These are phyloP conservation scores for Fusarium subglutinans DNA, from an alignment of 2,329 filamentous ascomycete genomes.

Conservation along the genomic window DNA sequence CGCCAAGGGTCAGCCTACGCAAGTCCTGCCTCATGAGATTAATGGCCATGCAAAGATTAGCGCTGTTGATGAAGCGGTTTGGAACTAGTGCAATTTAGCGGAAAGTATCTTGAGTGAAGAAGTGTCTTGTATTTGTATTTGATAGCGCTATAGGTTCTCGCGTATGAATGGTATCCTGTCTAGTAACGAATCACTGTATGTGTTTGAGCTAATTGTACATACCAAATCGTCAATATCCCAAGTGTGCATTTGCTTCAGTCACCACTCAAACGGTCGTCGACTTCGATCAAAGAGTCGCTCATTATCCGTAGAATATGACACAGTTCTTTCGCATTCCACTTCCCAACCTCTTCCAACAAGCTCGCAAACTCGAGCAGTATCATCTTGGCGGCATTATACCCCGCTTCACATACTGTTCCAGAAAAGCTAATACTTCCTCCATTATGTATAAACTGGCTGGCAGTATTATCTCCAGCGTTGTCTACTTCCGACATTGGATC, in stretches of 20 bases:
- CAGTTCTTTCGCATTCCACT: conserved; percentile 6
- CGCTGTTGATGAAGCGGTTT: background rate
- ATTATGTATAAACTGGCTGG: background rate
- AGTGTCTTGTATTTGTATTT: background rate
- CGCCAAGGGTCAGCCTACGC: background rate
- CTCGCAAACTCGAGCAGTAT: background rate
- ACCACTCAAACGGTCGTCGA: background rate
- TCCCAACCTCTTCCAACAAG: conserved; percentile 13
- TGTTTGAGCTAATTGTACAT: background rate
- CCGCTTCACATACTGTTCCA: background rate
- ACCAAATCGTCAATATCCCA: rapidly evolving
- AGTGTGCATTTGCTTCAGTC: background rate
- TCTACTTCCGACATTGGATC: background rate
- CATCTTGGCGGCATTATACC: conserved; percentile 7
- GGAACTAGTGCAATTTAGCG: rapidly evolving
- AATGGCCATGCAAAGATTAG: background rate
- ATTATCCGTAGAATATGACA: conserved; percentile 13
- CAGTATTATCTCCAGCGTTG: rapidly evolving
- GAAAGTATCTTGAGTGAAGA: background rate
- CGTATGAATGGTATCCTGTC: background rate
- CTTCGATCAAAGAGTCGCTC: conserved; percentile 9
- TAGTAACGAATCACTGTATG: rapidly evolving
- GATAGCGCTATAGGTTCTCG: too few relatives aligned
- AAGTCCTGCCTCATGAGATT: background rate
- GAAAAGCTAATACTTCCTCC: conserved; percentile 1